Evolutionary conservation across 352 stramenopile species (phyloP).

Genomic region (Aphanomyces invadans): DNA sequence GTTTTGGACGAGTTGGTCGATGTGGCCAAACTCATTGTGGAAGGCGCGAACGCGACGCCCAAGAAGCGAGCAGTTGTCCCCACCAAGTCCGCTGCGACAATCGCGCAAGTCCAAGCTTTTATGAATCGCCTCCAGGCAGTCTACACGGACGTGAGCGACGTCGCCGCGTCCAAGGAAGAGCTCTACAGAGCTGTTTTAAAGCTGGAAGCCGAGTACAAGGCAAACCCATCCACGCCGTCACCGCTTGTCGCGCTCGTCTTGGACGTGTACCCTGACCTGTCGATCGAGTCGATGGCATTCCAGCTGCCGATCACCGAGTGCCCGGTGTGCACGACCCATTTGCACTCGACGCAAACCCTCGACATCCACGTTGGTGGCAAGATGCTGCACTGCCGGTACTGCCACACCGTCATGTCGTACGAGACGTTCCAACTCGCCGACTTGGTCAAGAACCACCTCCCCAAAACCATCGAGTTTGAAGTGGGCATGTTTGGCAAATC

Average conservation of each 20-base stretch:
- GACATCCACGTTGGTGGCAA: conserved; percentile 2
- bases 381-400: not conserved
- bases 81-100: not conserved
- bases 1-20: not conserved
- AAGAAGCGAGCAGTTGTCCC: not conserved
- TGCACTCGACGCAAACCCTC: not conserved
- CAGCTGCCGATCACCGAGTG: not conserved
- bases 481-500: not conserved
- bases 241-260: not conserved
- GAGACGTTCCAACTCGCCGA: conserved; percentile 14
- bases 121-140: not conserved
- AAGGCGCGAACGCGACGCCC: not conserved
- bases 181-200: not conserved
- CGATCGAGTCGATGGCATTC: not conserved
- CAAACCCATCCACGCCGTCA: not conserved
- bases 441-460: conserved; percentile 5
- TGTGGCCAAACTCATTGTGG: not conserved
- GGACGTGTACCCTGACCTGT: not conserved
- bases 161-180: not conserved
- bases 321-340: not conserved
- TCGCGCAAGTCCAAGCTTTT: not conserved
- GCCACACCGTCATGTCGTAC: not conserved
- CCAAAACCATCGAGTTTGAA: not conserved
- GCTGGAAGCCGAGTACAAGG: not conserved
- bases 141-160: not conserved